A percentile compares a stretch with the other conserved stretches of the same genome.
Conservation (phyloP, 1,284 basidiomycete species). For the Bjerkandera adusta region DNA sequence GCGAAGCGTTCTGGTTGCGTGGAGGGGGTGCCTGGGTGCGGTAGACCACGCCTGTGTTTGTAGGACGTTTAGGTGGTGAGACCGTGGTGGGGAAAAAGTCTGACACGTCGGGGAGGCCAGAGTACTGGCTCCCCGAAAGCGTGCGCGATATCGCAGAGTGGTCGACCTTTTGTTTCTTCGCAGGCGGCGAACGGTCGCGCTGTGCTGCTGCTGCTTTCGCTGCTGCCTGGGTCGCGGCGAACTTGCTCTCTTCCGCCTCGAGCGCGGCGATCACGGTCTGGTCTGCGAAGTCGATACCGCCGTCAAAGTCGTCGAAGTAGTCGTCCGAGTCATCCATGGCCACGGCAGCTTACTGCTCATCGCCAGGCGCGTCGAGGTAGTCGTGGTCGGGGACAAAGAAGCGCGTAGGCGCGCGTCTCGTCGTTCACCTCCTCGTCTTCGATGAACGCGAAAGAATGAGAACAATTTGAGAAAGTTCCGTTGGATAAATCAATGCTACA, state of each 20-base stretch:
- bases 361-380: too few relatives aligned
- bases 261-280: conserved; percentile 58
- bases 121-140: conserved; percentile 35
- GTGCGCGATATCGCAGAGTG: conserved; percentile 15
- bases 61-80: not conserved
- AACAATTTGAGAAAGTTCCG: not conserved
- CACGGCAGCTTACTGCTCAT: conserved; percentile 37
- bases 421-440: too few relatives aligned
- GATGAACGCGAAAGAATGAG: not conserved
- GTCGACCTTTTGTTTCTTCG: conserved; percentile 57
- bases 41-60: not conserved
- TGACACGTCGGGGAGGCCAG: conserved; percentile 60
- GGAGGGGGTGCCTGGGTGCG: not conserved
- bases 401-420: too few relatives aligned
- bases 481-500: too few relatives aligned
- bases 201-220: conserved; percentile 15
- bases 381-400: too few relatives aligned
- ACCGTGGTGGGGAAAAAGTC: not conserved
- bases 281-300: conserved; percentile 63
- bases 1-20: not conserved
- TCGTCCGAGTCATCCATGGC: conserved; percentile 67
- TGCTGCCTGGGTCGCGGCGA: conserved; percentile 27
- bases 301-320: conserved; percentile 49
- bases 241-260: conserved; percentile 59
- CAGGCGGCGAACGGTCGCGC: too few relatives aligned